Base-by-base conservation (phyloP, 2,329 filamentous ascomycete genomes). In the Eutypa lata region DNA sequence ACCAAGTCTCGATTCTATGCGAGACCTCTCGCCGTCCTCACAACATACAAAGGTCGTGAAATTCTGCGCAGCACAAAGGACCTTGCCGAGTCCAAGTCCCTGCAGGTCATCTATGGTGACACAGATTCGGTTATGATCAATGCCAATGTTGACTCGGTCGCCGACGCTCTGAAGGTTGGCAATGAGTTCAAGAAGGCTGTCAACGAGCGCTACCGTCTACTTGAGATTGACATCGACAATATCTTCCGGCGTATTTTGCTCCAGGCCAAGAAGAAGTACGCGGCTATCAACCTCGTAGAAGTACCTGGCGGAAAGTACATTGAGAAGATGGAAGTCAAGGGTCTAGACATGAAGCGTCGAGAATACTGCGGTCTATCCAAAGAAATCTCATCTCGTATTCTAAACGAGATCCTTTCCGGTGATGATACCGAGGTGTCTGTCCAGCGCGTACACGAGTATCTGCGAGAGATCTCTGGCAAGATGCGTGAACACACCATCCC, bases 81-180 rank as follows among this genome's bases (percentile, higher is more conserved):
- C 50, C 82, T 99, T 56, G 94, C 94, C 10, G 94, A 99, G 73
- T 90, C 85, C 64, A 92, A 89, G 61, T 87, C 91, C 54, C 81
- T 99, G 28, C 89, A 94, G 65, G 94, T 99, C 69, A 97, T 99
- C 58, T 99, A 99, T 64, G 94, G 94, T 76, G 94, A 99, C 73
- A 99, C 94, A 13, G 94, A 99, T 73, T 99, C 94, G 8, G 94
- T 99, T 73, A 99, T 99, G 94, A 97, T 99, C 77, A 99, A 99
- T 67, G 96, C 94, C 58, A 97, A 97, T 66, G 91, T 94, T 51
- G 90, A 97, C 72, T 96, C 89, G 60, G 89, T 97, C 28, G 85
- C 89, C 31, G 91, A 96, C 64, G 94, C 94, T 2, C 76, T 97
- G 63, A 92, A 89, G 67, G 89, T 99, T 49, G 95, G 94, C 53